Evolutionary conservation across 2,329 filamentous ascomycete genomes (phyloP), one percentile per base, ranked within the genome.

Genomic region (Chlorencoelia australis): DNA sequence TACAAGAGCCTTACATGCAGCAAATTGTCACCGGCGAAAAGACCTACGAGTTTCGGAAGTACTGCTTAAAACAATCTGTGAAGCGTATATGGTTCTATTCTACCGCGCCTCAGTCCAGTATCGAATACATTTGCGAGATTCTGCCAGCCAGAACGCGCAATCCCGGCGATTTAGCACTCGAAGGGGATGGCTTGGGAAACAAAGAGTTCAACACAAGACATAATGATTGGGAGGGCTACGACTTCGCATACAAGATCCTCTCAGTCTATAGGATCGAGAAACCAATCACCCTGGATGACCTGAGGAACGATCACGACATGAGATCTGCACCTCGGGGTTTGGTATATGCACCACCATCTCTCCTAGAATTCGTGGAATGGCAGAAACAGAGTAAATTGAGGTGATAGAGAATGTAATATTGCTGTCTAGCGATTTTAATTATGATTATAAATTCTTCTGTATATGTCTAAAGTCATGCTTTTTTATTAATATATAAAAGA

Each of bases 221-320:
- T 11, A 24, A 20, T 9, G 30, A 20, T 18, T 19, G 17, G 30
- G 17, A 19, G 8, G 5, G 11, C 6, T 20, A 11, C 20, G 30
- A 32, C 11, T 32, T 32, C 13, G 30, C 30, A 2, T 32, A 32
- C 30, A 32, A 32, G 10, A 32, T 32, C 14, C 30, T 32, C 17
- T 21, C 17, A 9, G 17, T 32, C 18, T 32, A 21, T 18, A 32
- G 20, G 19, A 15, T 21, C 18, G 19, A 32, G 10, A 18, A 18
- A 10, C 17, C 30, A 11, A 9, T 32, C 30, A 21, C 30, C 11
- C 14, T 32, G 30, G 30, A 11, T 11, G 17, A 15, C 17, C 17
- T 32, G 30, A 32, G 14, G 16, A 16, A 32, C 13, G 30, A 21
- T 18, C 14, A 32, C 19, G 4, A 18, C 16, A 11, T 32, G 14